phyloP scores from a whole-genome alignment of 495 filamentous ascomycete genomes.

The Xylaria bambusicola region DNA sequence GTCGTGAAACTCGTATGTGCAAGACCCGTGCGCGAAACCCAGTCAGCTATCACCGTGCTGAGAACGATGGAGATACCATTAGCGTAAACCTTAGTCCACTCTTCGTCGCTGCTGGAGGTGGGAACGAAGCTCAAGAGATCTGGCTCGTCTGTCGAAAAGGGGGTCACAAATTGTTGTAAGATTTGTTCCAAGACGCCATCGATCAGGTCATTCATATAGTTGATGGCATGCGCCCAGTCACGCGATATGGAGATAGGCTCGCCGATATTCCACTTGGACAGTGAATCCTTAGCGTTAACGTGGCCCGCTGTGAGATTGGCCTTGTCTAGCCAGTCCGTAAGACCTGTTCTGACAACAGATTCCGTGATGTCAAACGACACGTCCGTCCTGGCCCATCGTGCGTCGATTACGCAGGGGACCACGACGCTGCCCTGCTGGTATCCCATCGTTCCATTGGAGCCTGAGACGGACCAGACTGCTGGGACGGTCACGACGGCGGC shows the following conservation, averaged over 20 bases:
- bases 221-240: neutral
- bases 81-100: neutral
- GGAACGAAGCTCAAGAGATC: neutral
- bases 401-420: constrained; percentile 8
- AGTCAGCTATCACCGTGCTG: constrained; percentile 10
- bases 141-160: neutral
- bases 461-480: neutral
- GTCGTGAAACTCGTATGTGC: neutral
- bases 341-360: neutral
- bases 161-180: neutral
- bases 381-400: constrained; percentile 12
- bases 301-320: neutral
- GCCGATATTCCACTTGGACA: constrained; percentile 1
- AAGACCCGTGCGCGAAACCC: constrained; percentile 7
- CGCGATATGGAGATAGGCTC: neutral
- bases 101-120: neutral
- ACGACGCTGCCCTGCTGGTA: neutral
- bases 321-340: constrained; percentile 6
- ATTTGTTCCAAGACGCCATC: neutral
- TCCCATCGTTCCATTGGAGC: neutral
- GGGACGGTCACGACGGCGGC: neutral
- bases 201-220: neutral
- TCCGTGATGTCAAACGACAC: constrained; percentile 7
- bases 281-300: neutral
- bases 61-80: constrained; percentile 7